Conservation (phyloP, 2,329 filamentous ascomycete species). For the Claviceps humidiphila region DNA sequence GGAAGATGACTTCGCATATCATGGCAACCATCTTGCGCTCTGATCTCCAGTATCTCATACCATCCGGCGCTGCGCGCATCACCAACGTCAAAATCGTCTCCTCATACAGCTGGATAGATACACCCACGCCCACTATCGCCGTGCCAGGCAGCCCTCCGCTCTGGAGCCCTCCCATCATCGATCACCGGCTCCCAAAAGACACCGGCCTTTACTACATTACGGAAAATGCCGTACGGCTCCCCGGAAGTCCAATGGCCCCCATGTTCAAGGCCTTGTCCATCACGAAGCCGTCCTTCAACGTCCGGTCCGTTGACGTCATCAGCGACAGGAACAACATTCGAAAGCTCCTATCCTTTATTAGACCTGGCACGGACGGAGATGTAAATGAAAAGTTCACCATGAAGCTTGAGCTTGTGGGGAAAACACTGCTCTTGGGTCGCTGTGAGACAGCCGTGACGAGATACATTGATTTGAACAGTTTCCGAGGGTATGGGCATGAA, state of each 20-base stretch:
- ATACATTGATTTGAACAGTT: conserved; percentile 20
- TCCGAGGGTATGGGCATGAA: conserved; percentile 28
- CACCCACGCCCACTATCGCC: conserved; percentile 26
- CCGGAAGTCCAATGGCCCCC: conserved; percentile 29
- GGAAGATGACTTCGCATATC: background rate
- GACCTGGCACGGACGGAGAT: conserved; percentile 13
- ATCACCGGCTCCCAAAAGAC: conserved; percentile 20
- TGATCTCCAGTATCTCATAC: background rate
- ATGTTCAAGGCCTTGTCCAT: conserved; percentile 30
- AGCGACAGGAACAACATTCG: conserved; percentile 34
- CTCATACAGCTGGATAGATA: conserved; percentile 38
- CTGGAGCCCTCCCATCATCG: conserved; percentile 20
- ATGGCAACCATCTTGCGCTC: background rate
- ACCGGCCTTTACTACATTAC: conserved; percentile 26
- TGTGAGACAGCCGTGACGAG: conserved; percentile 16
- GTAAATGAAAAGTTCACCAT: conserved; percentile 26
- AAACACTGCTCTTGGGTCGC: conserved; percentile 26
- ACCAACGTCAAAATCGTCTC: conserved; percentile 25
- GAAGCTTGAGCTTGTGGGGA: conserved; percentile 22
- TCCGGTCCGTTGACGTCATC: conserved; percentile 26
- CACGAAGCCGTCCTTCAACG: conserved; percentile 24
- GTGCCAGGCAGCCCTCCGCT: conserved; percentile 26
- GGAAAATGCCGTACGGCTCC: conserved; percentile 32
- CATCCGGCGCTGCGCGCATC: conserved; percentile 13
- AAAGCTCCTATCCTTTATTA: conserved; percentile 32